Conservation (phyloP, 2,329 filamentous ascomycete species). For the Epicoccum sorghinum region DNA sequence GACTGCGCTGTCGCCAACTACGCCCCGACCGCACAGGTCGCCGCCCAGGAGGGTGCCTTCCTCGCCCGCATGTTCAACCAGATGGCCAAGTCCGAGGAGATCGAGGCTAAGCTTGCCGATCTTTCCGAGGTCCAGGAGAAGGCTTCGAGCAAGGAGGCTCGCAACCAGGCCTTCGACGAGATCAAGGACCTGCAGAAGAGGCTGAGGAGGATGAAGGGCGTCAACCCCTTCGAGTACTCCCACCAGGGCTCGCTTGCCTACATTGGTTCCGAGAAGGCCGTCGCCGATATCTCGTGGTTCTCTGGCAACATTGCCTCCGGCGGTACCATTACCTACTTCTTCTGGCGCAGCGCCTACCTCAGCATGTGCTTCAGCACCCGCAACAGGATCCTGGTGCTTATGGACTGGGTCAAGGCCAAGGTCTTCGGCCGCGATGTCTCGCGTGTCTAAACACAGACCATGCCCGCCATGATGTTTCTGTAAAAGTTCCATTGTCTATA, state of each 20-base stretch:
- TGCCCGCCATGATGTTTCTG: not conserved
- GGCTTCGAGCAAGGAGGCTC: conserved; percentile 68
- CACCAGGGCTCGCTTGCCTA: conserved; percentile 97
- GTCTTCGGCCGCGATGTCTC: conserved; percentile 95
- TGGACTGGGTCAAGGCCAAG: conserved; percentile 98
- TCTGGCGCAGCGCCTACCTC: conserved; percentile 97
- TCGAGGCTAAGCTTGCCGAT: conserved; percentile 76
- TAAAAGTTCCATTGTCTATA: conserved; percentile 17
- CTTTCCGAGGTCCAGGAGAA: conserved; percentile 68
- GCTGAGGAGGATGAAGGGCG: conserved; percentile 86
- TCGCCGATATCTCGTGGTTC: conserved; percentile 96
- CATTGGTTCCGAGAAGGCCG: conserved; percentile 97
- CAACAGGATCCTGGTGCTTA: conserved; percentile 88
- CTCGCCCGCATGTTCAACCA: conserved; percentile 96
- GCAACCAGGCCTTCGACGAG: conserved; percentile 68
- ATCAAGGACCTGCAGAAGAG: conserved; percentile 89
- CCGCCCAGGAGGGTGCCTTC: conserved; percentile 93
- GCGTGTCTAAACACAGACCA: conserved; percentile 58
- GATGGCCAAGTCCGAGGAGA: conserved; percentile 90
- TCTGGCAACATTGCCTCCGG: conserved; percentile 95
- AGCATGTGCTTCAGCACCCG: conserved; percentile 99
- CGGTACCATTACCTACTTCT: conserved; percentile 93
- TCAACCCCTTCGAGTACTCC: conserved; percentile 97
- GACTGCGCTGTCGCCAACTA: conserved; percentile 98
- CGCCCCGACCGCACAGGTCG: conserved; percentile 95